Percentiles rank a stretch among this genome's conserved stretches.
phyloP scores from a whole-genome alignment of 2,329 filamentous ascomycete species.

The Penicillium sp. region DNA sequence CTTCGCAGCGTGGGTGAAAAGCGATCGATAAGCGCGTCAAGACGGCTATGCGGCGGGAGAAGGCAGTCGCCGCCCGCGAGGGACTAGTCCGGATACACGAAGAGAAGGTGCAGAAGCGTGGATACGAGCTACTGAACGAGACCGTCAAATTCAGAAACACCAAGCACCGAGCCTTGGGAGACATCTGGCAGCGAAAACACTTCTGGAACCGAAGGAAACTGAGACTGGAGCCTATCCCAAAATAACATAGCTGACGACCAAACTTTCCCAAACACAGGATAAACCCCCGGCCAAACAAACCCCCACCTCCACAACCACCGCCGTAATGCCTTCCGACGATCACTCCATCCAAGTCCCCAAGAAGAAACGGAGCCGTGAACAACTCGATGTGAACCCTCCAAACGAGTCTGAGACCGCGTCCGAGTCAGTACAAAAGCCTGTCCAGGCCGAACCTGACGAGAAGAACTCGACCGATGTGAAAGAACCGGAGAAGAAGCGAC shows the following conservation, averaged over 20 bases:
- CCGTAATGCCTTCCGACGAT: neutral
- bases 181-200: neutral
- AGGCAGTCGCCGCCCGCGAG: neutral
- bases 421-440: neutral
- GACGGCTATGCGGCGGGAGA: neutral
- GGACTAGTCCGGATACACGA: neutral
- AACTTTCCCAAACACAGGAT: neutral
- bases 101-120: neutral
- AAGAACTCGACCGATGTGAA: neutral
- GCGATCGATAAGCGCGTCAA: neutral
- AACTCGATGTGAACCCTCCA: neutral
- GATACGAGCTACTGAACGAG: neutral
- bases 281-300: neutral
- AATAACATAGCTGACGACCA: neutral
- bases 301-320: neutral
- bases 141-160: neutral
- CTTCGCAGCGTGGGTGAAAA: neutral
- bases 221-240: neutral
- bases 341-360: neutral
- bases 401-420: neutral
- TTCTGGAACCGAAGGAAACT: neutral
- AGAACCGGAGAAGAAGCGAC: slow-evolving; percentile 41
- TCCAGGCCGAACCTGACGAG: neutral
- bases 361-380: neutral
- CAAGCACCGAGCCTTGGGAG: neutral